Conservation (phyloP, 192 early-diverging fungal genomes). For the Diversispora epigaea region DNA sequence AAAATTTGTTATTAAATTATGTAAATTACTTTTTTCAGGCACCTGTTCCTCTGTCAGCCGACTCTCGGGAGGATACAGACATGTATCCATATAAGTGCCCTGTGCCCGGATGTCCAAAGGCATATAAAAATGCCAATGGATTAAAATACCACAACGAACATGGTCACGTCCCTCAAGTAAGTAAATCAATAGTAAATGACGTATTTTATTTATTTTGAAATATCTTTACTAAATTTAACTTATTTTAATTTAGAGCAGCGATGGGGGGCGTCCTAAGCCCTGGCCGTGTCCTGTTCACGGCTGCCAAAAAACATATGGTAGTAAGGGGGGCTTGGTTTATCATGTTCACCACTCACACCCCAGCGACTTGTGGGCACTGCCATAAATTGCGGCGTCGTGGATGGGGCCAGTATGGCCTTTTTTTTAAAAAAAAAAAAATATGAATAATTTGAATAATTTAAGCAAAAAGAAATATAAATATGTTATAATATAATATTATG, state of each 20-base stretch:
- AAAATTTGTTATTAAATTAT: too few species aligned
- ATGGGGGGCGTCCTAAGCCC: conserved; percentile 33
- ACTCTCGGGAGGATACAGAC: background rate
- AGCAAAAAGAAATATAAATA: too few species aligned
- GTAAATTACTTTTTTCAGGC: too few species aligned
- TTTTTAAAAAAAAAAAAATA: too few species aligned
- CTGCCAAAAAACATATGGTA: conserved; percentile 46
- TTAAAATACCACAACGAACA: conserved; percentile 98
- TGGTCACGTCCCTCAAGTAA: conserved; percentile 61
- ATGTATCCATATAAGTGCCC: conserved; percentile 86
- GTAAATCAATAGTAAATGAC: background rate
- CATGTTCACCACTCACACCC: conserved; percentile 35
- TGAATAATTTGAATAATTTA: too few species aligned
- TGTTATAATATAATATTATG: too few species aligned
- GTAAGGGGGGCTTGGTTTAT: conserved; percentile 42
- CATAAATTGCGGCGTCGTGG: background rate
- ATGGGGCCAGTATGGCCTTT: too few species aligned
- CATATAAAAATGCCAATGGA: conserved; percentile 98
- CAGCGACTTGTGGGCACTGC: conserved; percentile 30
- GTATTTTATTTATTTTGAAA: background rate
- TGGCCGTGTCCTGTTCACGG: conserved; percentile 38
- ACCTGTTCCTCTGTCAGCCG: background rate
- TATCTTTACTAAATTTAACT: background rate
- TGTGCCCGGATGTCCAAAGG: conserved; percentile 83
- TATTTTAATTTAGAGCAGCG: background rate